These are phyloP conservation scores for Neopestalotiopsis sp. DNA, from an alignment of 2,329 filamentous ascomycete genomes.

Conservation along the genomic window DNA sequence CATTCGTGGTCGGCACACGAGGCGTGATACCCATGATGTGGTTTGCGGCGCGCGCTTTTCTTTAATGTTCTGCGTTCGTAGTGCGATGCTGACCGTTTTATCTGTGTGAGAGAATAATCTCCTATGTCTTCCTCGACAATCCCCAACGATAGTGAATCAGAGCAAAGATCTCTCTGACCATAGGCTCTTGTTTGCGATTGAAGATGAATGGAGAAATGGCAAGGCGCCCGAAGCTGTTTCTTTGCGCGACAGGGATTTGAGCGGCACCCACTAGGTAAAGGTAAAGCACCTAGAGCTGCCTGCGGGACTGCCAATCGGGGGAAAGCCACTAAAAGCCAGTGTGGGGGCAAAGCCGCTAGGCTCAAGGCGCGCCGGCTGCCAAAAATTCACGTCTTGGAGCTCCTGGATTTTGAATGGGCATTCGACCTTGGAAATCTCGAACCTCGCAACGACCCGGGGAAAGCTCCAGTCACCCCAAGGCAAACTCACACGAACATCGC, in stretches of 20 bases:
- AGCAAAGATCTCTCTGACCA: neutral
- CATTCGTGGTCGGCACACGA: constrained; percentile 23
- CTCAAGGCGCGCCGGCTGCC: neutral
- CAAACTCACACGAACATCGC: neutral
- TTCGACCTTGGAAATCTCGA: neutral
- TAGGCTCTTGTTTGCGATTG: neutral
- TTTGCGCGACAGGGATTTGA: neutral
- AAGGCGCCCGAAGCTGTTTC: constrained; percentile 1
- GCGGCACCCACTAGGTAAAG: neutral
- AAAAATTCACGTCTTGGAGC: constrained; percentile 9
- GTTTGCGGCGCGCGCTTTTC: neutral
- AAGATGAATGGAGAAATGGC: constrained; percentile 4
- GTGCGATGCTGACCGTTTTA: neutral
- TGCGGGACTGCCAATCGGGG: constrained; percentile 5
- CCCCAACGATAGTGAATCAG: neutral
- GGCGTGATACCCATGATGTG: constrained; percentile 32
- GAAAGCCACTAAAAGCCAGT: neutral
- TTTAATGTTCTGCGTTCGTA: neutral
- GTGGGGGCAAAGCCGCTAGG: neutral
- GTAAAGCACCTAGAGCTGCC: neutral
- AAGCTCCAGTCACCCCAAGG: neutral
- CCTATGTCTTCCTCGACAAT: neutral
- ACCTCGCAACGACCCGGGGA: neutral
- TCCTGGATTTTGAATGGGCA: neutral
- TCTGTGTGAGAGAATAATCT: neutral